Percentiles rank a stretch among this genome's conserved stretches.
phyloP scores from a whole-genome alignment of 352 stramenopile genomes.

The Phytophthora chlamydospora region DNA sequence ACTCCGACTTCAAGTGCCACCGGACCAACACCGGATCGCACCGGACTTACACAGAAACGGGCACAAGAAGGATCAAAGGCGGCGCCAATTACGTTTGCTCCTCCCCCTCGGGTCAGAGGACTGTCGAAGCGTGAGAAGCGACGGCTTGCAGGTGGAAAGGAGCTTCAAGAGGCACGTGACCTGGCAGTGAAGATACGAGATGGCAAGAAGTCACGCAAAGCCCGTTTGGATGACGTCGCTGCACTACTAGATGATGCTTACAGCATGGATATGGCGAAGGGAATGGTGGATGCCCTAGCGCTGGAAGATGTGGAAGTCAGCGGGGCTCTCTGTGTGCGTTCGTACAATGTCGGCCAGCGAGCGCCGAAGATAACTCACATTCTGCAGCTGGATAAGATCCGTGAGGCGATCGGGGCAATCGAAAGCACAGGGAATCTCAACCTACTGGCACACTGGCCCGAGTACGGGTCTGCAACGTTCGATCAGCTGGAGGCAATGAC shows the following conservation, averaged over 20 bases:
- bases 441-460: too few relatives aligned
- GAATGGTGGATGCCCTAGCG: neutral
- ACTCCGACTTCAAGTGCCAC: too few relatives aligned
- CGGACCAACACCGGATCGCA: neutral
- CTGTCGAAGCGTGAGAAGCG: neutral
- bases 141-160: neutral
- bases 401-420: too few relatives aligned
- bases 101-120: neutral
- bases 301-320: neutral
- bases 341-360: constrained; percentile 5
- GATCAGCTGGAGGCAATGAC: constrained; percentile 5
- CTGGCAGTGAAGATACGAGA: neutral
- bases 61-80: neutral
- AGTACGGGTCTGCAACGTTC: constrained; percentile 2
- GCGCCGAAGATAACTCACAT: neutral
- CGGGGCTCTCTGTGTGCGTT: neutral
- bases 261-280: constrained; percentile 2
- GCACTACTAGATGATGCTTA: neutral
- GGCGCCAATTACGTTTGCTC: too few relatives aligned
- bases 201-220: neutral
- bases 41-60: neutral
- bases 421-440: too few relatives aligned
- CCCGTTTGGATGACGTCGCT: constrained; percentile 5
- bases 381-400: constrained; percentile 4
- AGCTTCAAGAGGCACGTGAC: neutral